Evolutionary conservation across 805 yeast genomes (phyloP).

Genomic region (Spathaspora boniae): DNA sequence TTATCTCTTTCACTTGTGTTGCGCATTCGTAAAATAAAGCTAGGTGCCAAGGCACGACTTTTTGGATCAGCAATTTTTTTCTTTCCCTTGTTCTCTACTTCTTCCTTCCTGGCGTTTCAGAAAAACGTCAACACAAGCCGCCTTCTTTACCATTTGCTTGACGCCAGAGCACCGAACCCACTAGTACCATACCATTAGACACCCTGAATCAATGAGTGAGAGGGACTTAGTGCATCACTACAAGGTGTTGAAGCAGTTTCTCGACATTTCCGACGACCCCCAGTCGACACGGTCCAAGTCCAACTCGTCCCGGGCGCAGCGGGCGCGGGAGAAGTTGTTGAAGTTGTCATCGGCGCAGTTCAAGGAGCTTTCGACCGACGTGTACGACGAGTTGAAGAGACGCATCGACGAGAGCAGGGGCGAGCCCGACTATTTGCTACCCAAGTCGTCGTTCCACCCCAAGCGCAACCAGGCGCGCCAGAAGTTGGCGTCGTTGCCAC

Average conservation of each 20-base stretch:
- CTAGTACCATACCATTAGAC: no score
- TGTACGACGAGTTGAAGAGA: conserved; percentile 85
- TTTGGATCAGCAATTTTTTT: no score
- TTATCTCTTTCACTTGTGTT: no score
- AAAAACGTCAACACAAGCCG: no score
- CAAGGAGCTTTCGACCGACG: conserved; percentile 88
- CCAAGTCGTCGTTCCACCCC: conserved; percentile 76
- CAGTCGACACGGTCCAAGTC: conserved; percentile 32
- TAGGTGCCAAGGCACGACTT: no score
- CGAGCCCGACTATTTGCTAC: conserved; percentile 62
- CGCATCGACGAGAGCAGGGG: conserved; percentile 59
- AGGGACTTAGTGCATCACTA: conserved; percentile 43
- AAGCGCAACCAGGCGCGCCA: conserved; percentile 94
- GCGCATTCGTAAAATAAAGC: no score
- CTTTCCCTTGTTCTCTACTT: no score
- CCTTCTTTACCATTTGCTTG: no score
- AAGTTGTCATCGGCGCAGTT: conserved; percentile 82
- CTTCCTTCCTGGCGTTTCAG: no score
- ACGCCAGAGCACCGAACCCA: no score
- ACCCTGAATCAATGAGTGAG: conserved; percentile 24
- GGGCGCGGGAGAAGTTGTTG: conserved; percentile 81
- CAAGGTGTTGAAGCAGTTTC: conserved; percentile 47
- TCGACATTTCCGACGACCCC: conserved; percentile 47
- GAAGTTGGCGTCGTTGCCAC: conserved; percentile 81
- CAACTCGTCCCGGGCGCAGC: conserved; percentile 60